These are phyloP conservation scores for Zygosaccharomyces lentus DNA, from an alignment of 805 yeast species.

Conservation along the genomic window DNA sequence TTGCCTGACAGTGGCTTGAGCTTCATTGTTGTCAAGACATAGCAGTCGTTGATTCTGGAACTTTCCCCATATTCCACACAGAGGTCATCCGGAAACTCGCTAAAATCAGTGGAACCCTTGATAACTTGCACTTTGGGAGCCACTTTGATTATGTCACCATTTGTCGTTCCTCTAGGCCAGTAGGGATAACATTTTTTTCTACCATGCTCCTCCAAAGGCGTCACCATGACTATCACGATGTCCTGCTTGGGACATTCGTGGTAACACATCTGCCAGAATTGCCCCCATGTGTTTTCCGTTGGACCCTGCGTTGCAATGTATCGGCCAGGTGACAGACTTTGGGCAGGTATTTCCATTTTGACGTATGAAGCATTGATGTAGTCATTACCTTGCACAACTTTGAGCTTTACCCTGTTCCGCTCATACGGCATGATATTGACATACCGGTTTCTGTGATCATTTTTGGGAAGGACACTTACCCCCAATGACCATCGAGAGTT, in stretches of 20 bases:
- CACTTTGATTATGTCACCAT: slow-evolving; percentile 9
- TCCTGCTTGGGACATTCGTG: slow-evolving; percentile 54
- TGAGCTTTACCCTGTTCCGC: slow-evolving; percentile 47
- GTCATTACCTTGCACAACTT: slow-evolving; percentile 39
- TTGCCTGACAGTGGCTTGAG: slow-evolving; percentile 30
- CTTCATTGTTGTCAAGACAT: slow-evolving; percentile 24
- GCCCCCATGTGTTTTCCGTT: slow-evolving; percentile 60
- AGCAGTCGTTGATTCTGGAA: slow-evolving; percentile 21
- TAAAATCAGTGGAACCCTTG: slow-evolving; percentile 19
- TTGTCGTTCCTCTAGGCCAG: slow-evolving; percentile 49
- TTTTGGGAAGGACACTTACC: slow-evolving; percentile 22
- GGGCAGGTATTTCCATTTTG: slow-evolving; percentile 27
- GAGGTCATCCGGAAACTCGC: slow-evolving; percentile 22
- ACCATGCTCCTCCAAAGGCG: slow-evolving; percentile 66
- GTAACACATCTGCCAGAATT: slow-evolving; percentile 85
- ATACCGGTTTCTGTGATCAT: slow-evolving; percentile 51
- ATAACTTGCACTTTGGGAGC: slow-evolving; percentile 23
- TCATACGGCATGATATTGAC: slow-evolving; percentile 64
- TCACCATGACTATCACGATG: slow-evolving; percentile 64
- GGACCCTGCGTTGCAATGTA: slow-evolving; percentile 84
- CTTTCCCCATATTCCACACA: slow-evolving; percentile 20
- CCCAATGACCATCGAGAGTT: slow-evolving; percentile 33
- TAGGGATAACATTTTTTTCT: slow-evolving; percentile 75
- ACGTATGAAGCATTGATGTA: slow-evolving; percentile 85
- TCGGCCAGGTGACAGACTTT: slow-evolving; percentile 25